Evolutionary conservation across 805 yeast species (phyloP).

Genomic region (Spathaspora passalidarum): DNA sequence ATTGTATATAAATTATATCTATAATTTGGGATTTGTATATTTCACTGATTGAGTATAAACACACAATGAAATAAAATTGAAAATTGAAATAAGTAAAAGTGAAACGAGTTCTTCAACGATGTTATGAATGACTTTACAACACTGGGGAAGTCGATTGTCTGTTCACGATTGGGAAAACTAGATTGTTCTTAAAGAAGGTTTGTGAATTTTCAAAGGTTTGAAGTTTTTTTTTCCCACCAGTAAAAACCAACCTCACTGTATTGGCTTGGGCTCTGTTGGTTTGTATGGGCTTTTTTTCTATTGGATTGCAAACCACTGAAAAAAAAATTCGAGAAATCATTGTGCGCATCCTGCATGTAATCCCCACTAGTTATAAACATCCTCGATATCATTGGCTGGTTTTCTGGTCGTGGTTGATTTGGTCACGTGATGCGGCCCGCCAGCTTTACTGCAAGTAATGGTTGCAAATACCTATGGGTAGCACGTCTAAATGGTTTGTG

Average conservation of each 20-base stretch:
- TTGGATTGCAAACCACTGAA: slow-evolving; percentile 21
- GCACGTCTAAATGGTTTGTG: too few relatives aligned
- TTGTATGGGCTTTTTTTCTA: slow-evolving; percentile 57
- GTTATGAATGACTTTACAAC: neutral
- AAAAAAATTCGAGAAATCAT: neutral
- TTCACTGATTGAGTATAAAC: neutral
- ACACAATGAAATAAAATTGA: neutral
- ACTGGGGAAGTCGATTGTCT: neutral
- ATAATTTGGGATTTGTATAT: too few relatives aligned
- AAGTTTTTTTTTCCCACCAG: neutral
- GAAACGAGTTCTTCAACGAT: neutral
- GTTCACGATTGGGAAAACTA: neutral
- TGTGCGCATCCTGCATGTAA: neutral
- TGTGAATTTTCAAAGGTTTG: neutral
- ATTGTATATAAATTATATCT: too few relatives aligned
- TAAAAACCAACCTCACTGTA: neutral
- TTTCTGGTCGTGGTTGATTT: neutral
- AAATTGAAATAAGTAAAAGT: neutral
- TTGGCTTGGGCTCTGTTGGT: slow-evolving; percentile 34
- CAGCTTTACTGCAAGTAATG: neutral
- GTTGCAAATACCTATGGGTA: neutral
- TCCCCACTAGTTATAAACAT: slow-evolving; percentile 5
- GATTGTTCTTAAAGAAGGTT: neutral
- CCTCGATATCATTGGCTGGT: slow-evolving; percentile 49
- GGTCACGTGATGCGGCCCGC: neutral